Conservation (phyloP, 306 rosid genomes). For the Dalbergia cultrata region DNA sequence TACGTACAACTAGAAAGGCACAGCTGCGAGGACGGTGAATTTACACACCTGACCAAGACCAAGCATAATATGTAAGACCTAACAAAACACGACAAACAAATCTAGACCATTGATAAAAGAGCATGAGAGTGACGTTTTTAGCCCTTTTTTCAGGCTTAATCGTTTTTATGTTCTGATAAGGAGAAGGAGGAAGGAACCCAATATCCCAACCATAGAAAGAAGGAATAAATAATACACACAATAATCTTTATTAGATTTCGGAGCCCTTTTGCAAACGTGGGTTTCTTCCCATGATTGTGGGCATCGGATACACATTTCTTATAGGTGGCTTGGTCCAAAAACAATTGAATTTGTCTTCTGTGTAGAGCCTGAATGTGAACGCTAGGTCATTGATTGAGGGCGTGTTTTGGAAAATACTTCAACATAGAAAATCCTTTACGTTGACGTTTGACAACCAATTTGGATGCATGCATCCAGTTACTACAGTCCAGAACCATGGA, state of each 20-base stretch:
- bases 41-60: not conserved
- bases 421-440: not conserved
- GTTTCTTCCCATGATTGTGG: not conserved
- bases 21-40: not conserved
- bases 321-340: not conserved
- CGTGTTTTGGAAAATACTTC: not conserved
- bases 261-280: not conserved
- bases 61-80: not conserved
- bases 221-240: not conserved
- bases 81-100: not conserved
- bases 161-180: not conserved
- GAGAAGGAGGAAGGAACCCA: not conserved
- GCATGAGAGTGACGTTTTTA: not conserved
- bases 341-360: not conserved
- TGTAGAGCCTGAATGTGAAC: not conserved
- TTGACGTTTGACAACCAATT: not conserved
- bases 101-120: no score
- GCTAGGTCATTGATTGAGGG: not conserved
- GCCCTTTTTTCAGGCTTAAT: no score
- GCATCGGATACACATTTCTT: not conserved
- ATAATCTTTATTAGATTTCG: not conserved
- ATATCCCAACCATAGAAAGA: not conserved
- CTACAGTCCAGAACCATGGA: no score
- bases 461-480: no score
- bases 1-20: not conserved